Conservation (phyloP, 192 early-diverging fungal species). For the Podila clonocystis region DNA sequence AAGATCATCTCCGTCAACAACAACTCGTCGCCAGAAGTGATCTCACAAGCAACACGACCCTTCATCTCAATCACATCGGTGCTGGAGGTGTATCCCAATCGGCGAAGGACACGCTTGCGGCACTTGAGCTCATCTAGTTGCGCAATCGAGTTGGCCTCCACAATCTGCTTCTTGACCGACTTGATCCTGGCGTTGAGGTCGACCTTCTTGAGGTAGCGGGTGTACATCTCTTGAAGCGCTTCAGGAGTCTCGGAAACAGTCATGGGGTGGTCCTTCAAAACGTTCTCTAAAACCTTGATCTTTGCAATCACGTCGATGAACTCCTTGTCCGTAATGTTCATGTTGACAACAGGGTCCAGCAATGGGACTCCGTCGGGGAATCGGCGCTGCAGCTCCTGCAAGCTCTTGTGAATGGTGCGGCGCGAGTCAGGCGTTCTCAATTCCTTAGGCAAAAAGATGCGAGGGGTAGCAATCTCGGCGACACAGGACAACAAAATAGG, state of each 20-base stretch:
- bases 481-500: conserved; percentile 81
- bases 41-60: conserved; percentile 98
- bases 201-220: conserved; percentile 73
- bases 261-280: conserved; percentile 71
- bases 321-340: conserved; percentile 82
- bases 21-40: conserved; percentile 93
- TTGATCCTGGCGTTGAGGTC: conserved; percentile 69
- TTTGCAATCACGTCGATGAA: conserved; percentile 82
- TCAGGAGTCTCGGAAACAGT: conserved; percentile 46
- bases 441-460: conserved; percentile 79
- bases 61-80: conserved; percentile 96
- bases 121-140: conserved; percentile 95
- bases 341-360: conserved; percentile 90
- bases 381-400: conserved; percentile 77
- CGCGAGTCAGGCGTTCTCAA: conserved; percentile 66
- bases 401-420: conserved; percentile 67
- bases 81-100: conserved; percentile 86
- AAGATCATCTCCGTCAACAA: conserved; percentile 97
- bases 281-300: conserved; percentile 76
- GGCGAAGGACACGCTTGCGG: conserved; percentile 88
- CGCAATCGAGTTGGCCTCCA: conserved; percentile 81
- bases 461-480: conserved; percentile 77
- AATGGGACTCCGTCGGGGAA: conserved; percentile 82
- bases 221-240: conserved; percentile 68
- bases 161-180: conserved; percentile 74